A percentile compares a stretch with the other conserved stretches of the same genome.
These are phyloP conservation scores for Tylopilus sp. DNA, from an alignment of 1,284 basidiomycete species.

Conservation along the genomic window DNA sequence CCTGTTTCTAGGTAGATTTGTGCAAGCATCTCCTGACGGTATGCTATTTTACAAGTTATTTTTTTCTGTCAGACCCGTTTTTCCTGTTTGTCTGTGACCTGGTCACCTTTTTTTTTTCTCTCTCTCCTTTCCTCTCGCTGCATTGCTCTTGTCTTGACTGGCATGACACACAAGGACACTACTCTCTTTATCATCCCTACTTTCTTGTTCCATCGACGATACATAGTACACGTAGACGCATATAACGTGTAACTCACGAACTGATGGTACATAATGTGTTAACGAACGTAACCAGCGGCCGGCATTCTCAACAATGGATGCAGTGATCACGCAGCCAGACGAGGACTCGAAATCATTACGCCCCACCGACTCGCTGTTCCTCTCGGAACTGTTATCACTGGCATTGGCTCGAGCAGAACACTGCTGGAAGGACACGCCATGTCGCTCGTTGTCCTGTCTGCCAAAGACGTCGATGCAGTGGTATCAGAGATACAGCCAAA, in stretches of 20 bases:
- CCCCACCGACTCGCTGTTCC: conserved; percentile 65
- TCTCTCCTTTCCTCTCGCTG: neutral
- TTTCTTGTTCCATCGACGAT: conserved; percentile 4
- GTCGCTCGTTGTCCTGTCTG: conserved; percentile 61
- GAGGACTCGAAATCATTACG: conserved; percentile 58
- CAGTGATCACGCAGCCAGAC: no score
- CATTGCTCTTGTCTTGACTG: conserved; percentile 19
- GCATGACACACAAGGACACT: conserved; percentile 22
- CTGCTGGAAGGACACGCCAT: conserved; percentile 61
- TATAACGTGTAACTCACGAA: conserved; percentile 39
- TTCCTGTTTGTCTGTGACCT: conserved; percentile 5
- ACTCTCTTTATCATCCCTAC: neutral
- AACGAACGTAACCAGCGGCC: neutral
- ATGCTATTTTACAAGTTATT: conserved; percentile 14
- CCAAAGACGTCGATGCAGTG: conserved; percentile 55
- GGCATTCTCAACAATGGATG: no score
- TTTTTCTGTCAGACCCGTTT: neutral
- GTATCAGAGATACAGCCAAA: conserved; percentile 50
- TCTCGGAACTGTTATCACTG: no score
- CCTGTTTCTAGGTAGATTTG: conserved; percentile 13
- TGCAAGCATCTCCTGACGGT: conserved; percentile 25
- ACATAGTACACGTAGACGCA: conserved; percentile 26
- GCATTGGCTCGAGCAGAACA: no score
- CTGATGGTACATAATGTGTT: conserved; percentile 34
- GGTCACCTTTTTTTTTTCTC: neutral